These are phyloP conservation scores for Limonomyces culmigenus DNA, from an alignment of 1,284 basidiomycete genomes.

Conservation along the genomic window DNA sequence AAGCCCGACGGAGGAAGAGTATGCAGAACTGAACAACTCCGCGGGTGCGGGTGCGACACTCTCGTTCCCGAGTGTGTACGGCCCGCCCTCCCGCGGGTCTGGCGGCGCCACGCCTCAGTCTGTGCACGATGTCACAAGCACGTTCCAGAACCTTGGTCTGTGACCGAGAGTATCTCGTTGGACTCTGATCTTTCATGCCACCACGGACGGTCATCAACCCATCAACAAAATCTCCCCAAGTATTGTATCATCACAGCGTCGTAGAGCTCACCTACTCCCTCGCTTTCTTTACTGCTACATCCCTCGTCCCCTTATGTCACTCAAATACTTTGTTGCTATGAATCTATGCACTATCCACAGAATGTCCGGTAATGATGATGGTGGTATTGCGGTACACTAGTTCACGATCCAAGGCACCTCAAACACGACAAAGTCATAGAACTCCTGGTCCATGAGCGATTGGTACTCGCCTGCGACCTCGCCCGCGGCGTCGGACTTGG, in stretches of 20 bases:
- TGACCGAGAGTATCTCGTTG: conserved; percentile 18
- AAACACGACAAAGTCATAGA: conserved; percentile 84
- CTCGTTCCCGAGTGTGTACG: conserved; percentile 73
- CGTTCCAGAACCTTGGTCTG: conserved; percentile 63
- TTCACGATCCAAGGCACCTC: conserved; percentile 70
- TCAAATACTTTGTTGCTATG: not conserved
- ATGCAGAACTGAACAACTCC: conserved; percentile 48
- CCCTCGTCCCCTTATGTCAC: not conserved
- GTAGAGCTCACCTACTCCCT: too few relatives aligned
- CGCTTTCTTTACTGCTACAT: too few relatives aligned
- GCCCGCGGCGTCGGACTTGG: conserved; percentile 17
- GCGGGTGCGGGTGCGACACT: conserved; percentile 59
- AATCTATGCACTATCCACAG: not conserved
- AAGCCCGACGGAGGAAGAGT: conserved; percentile 45
- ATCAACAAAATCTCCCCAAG: too few relatives aligned
- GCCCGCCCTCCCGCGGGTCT: too few relatives aligned
- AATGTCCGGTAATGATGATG: not conserved
- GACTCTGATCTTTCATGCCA: too few relatives aligned
- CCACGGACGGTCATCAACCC: too few relatives aligned
- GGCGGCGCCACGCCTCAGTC: conserved; percentile 8
- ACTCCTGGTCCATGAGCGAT: conserved; percentile 82
- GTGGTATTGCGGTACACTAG: conserved; percentile 14
- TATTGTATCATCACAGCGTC: too few relatives aligned
- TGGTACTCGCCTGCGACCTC: conserved; percentile 82
- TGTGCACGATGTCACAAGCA: conserved; percentile 57